Conservation (phyloP, 2,329 filamentous ascomycete species). For the Zalaria sp. region DNA sequence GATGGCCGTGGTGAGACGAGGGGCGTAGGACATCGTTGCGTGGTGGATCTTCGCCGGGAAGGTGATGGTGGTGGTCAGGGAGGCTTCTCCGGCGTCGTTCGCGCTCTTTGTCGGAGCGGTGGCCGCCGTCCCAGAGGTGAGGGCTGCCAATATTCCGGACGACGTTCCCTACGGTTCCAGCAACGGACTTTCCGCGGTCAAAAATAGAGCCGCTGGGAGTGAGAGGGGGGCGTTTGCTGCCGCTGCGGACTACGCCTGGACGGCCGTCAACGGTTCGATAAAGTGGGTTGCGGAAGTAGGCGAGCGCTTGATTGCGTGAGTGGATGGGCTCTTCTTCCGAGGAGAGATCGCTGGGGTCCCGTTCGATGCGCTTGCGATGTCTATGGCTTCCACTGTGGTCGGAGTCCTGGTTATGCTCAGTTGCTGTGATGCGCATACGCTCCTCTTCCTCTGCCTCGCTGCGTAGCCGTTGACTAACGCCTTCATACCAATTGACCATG, state of each 20-base stretch:
- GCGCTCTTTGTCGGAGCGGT: conserved; percentile 5
- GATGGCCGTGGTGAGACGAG: conserved; percentile 5
- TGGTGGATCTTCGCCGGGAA: conserved; percentile 9
- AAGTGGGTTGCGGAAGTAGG: conserved; percentile 35
- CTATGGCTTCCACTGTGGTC: conserved; percentile 2
- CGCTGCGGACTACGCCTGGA: conserved; percentile 27
- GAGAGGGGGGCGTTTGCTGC: conserved; percentile 17
- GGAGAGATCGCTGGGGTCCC: conserved; percentile 9
- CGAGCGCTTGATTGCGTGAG: conserved; percentile 27
- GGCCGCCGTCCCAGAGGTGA: conserved; percentile 20
- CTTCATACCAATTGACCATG: conserved; percentile 78
- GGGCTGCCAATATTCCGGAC: conserved; percentile 20
- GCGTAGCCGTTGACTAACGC: conserved; percentile 56
- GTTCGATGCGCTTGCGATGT: conserved; percentile 7
- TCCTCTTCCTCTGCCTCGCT: conserved; percentile 41
- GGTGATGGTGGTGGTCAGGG: conserved; percentile 12
- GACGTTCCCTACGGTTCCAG: conserved; percentile 19
- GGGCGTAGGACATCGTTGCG: conserved; percentile 4
- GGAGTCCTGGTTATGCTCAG: conserved; percentile 9
- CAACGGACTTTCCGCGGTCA: conserved; percentile 21
- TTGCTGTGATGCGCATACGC: conserved; percentile 8
- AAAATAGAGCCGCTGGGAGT: conserved; percentile 18
- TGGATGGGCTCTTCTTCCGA: conserved; percentile 25
- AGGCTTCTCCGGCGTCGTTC: conserved; percentile 6
- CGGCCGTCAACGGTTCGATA: conserved; percentile 30